Evolutionary conservation across 306 rosid genomes (phyloP), one percentile per base, ranked within the genome.

Genomic region (Cicer chorassanicum): DNA sequence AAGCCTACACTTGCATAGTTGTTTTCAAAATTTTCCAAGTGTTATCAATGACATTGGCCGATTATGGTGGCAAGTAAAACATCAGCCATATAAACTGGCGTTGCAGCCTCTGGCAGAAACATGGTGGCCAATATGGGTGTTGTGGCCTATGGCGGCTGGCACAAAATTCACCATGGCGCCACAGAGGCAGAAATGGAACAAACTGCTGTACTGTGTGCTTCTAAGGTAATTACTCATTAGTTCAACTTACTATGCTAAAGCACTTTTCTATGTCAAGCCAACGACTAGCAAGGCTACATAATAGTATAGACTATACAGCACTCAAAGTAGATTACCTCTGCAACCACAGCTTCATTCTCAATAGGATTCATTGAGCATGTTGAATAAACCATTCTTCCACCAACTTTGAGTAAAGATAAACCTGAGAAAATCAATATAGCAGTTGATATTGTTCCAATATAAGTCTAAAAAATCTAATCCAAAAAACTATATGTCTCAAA

Each of bases 281-380:
- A 24, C 39, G 75, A 70, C 68, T 41, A 62, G 55, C 46, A 24
- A 9, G 55, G 8, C 19, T 9, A 24, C 71, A 61, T 19, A 45
- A 57, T 14, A 73, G 41, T 70, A 56, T 15, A 75, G 21, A 29
- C 36, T 24, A 24, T 2, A 24, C 34, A 75, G 50, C 38, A 59
- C 41, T 51, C 40, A 78, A 46, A 39, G 75, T 60, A 46, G 51
- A 61, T 68, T 82, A 95, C 99, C 99, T 95, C 99, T 51, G 93
- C 90, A 84, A 95, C 85, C 77, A 95, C 99, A 36, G 99, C 99
- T 78, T 95, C 99, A 78, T 95, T 92, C 85, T 95, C 99, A 74
- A 95, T 84, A 44, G 99, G 99, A 85, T 95, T 95, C 98, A 92
- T 92, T 44, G 99, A 92, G 84, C 99, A 95, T 4, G 99, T 95